These are phyloP conservation scores for Ulota crispa DNA, from an alignment of 225 moss, liverwort and hornwort genomes.

Conservation along the genomic window DNA sequence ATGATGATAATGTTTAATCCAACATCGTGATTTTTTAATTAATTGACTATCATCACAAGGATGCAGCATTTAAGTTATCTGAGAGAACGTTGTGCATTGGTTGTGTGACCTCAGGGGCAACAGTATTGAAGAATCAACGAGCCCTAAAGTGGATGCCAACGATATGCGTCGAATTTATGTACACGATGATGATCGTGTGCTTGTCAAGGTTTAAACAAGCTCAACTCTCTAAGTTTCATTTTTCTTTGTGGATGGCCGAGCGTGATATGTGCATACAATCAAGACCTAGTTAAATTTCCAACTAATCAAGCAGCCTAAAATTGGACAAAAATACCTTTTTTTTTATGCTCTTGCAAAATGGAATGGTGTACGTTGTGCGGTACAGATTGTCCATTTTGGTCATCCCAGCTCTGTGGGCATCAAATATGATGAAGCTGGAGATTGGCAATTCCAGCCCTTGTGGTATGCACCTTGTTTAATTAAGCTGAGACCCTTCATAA, in stretches of 20 bases:
- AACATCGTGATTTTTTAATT: background rate
- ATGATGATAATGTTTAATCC: too few species aligned
- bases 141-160: constrained; percentile 42
- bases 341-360: background rate
- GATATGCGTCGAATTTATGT: constrained; percentile 88
- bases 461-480: constrained; percentile 50
- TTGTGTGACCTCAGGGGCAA: constrained; percentile 17
- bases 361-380: background rate
- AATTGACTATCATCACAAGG: background rate
- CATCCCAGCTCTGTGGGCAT: constrained; percentile 81
- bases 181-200: constrained; percentile 88
- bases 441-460: constrained; percentile 86
- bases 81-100: background rate
- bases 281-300: background rate
- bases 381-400: constrained; percentile 86
- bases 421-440: constrained; percentile 72
- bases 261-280: background rate
- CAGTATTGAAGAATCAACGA: constrained; percentile 27
- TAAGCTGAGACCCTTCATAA: background rate
- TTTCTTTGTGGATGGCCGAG: background rate
- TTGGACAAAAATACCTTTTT: background rate
- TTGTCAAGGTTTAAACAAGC: constrained; percentile 64
- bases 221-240: background rate
- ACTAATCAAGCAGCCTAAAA: background rate
- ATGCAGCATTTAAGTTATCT: background rate